These are phyloP conservation scores for Syzygium malaccense DNA, from an alignment of 441 rosid genomes.

Conservation along the genomic window DNA sequence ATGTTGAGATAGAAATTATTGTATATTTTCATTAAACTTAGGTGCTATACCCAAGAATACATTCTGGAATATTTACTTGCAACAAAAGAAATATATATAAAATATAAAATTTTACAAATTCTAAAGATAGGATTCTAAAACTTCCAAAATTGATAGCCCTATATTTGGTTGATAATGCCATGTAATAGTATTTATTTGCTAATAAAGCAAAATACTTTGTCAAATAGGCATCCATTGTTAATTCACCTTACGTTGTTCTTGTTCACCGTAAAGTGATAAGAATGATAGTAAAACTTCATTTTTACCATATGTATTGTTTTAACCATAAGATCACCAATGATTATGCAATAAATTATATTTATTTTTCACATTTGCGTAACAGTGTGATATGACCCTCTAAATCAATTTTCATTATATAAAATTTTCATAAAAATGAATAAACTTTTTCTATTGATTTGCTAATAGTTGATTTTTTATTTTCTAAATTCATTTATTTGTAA, in stretches of 20 bases:
- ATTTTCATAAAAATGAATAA: not conserved
- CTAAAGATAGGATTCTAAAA: too few relatives aligned
- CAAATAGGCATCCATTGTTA: not conserved
- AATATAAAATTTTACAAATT: too few relatives aligned
- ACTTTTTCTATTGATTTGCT: not conserved
- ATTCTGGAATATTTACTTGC: too few relatives aligned
- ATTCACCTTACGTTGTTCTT: not conserved
- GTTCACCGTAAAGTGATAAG: not conserved
- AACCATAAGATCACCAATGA: not conserved
- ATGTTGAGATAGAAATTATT: too few relatives aligned
- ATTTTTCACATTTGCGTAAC: not conserved
- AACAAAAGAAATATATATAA: too few relatives aligned
- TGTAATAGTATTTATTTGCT: not conserved
- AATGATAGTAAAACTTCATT: not conserved
- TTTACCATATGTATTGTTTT: not conserved
- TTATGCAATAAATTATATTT: not conserved
- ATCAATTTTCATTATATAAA: not conserved
- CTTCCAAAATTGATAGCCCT: too few relatives aligned
- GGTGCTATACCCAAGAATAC: too few relatives aligned
- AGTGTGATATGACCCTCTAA: not conserved
- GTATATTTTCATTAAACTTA: too few relatives aligned
- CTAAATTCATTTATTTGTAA: not conserved
- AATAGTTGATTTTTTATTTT: not conserved
- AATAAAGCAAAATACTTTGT: not conserved
- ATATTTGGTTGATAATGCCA: not conserved